Conservation (phyloP, 352 stramenopile species). For the Pythium dissimile region DNA sequence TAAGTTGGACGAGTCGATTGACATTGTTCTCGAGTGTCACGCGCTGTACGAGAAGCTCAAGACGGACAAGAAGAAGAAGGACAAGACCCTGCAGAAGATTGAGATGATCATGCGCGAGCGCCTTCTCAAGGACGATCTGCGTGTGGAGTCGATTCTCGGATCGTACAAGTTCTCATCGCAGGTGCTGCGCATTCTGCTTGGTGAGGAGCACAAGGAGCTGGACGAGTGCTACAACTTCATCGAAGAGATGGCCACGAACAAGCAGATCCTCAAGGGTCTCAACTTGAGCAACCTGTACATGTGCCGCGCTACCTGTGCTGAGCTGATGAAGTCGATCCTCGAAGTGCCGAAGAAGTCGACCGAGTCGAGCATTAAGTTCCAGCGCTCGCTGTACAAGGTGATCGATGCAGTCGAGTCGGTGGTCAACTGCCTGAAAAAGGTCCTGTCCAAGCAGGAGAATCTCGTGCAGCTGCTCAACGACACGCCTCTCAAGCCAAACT, state of each 20-base stretch:
- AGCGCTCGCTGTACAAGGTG: slow-evolving; percentile 76
- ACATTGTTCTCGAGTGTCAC: slow-evolving; percentile 80
- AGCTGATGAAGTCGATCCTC: slow-evolving; percentile 84
- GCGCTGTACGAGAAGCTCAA: slow-evolving; percentile 81
- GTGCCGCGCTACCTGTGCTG: slow-evolving; percentile 56
- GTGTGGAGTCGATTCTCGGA: slow-evolving; percentile 73
- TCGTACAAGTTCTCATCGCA: slow-evolving; percentile 89
- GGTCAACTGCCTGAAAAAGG: slow-evolving; percentile 82
- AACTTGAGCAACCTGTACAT: slow-evolving; percentile 80
- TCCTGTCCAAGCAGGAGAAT: slow-evolving; percentile 82
- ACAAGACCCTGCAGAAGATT: slow-evolving; percentile 85
- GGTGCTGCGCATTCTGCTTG: slow-evolving; percentile 69
- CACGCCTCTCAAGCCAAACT: slow-evolving; percentile 81
- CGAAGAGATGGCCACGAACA: slow-evolving; percentile 73
- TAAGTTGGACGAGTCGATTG: slow-evolving; percentile 84
- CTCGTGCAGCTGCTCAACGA: slow-evolving; percentile 84
- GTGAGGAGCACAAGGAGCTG: slow-evolving; percentile 81
- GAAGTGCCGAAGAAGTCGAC: slow-evolving; percentile 75
- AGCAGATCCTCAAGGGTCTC: slow-evolving; percentile 76
- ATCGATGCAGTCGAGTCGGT: slow-evolving; percentile 84
- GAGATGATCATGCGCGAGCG: slow-evolving; percentile 83
- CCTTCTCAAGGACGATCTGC: slow-evolving; percentile 82
- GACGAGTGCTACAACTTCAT: slow-evolving; percentile 87
- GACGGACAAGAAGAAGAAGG: slow-evolving; percentile 88
- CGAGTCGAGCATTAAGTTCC: slow-evolving; percentile 86